Evolutionary conservation across 2,329 filamentous ascomycete species (phyloP).

Genomic region (Decorospora gaudefroyi): DNA sequence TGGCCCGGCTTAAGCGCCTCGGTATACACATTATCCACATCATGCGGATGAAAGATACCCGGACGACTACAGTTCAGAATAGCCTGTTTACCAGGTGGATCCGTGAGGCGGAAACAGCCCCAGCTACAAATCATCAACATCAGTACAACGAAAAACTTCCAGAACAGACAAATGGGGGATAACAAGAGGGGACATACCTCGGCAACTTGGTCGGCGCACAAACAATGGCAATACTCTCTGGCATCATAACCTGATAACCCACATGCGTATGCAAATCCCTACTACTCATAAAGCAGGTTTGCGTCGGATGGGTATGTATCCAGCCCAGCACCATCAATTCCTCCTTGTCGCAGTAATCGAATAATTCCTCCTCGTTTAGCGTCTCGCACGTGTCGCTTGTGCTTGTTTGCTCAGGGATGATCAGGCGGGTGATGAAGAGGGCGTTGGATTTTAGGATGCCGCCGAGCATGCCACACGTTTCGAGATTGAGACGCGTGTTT

Average conservation of each 20-base stretch:
- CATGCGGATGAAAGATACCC: slow-evolving; percentile 82
- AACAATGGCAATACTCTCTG: slow-evolving; percentile 95
- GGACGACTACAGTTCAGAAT: slow-evolving; percentile 77
- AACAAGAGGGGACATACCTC: slow-evolving; percentile 61
- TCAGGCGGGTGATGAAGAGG: slow-evolving; percentile 82
- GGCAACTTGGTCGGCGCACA: slow-evolving; percentile 83
- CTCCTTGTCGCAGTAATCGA: slow-evolving; percentile 85
- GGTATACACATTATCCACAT: slow-evolving; percentile 74
- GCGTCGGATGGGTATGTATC: slow-evolving; percentile 97
- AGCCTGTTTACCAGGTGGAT: slow-evolving; percentile 86
- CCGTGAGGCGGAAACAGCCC: slow-evolving; percentile 90
- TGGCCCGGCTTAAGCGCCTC: slow-evolving; percentile 65
- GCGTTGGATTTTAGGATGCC: slow-evolving; percentile 91
- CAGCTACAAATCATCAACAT: slow-evolving; percentile 59
- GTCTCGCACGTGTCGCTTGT: slow-evolving; percentile 96
- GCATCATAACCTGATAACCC: slow-evolving; percentile 94
- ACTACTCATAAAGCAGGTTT: slow-evolving; percentile 97
- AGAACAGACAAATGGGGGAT: background rate
- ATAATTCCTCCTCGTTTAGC: slow-evolving; percentile 79
- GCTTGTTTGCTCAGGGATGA: slow-evolving; percentile 88
- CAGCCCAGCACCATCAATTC: slow-evolving; percentile 87
- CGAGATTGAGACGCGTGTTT: slow-evolving; percentile 81
- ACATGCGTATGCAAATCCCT: slow-evolving; percentile 91
- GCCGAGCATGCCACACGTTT: slow-evolving; percentile 94
- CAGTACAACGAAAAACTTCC: background rate